Conservation (phyloP, 1,284 basidiomycete species). For the Omphalotus olearius region DNA sequence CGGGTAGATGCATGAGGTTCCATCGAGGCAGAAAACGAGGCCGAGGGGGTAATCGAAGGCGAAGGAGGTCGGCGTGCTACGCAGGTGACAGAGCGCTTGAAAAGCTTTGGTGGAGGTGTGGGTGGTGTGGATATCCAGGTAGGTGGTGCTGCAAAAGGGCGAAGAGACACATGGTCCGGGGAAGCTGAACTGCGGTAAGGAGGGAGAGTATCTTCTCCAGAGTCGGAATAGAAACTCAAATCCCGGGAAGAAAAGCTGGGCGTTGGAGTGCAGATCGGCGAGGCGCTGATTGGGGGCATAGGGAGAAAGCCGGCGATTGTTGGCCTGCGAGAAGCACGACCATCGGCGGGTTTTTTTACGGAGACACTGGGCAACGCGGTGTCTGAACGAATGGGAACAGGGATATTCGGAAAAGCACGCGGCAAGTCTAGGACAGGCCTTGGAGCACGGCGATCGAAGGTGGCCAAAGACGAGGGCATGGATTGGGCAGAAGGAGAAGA, state of each 20-base stretch:
- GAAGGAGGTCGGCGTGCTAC: slow-evolving; percentile 25
- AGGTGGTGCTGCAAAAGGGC: slow-evolving; percentile 25
- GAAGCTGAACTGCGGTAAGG: slow-evolving; percentile 16
- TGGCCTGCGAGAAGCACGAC: slow-evolving; percentile 21
- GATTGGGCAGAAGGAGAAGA: neutral
- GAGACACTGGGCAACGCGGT: slow-evolving; percentile 1
- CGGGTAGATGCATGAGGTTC: slow-evolving; percentile 18
- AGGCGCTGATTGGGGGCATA: slow-evolving; percentile 54
- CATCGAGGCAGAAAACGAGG: slow-evolving; percentile 33
- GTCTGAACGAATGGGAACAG: slow-evolving; percentile 3
- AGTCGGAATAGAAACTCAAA: slow-evolving; percentile 8
- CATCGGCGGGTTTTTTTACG: slow-evolving; percentile 14
- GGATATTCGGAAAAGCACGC: slow-evolving; percentile 1
- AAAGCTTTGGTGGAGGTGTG: slow-evolving; percentile 43
- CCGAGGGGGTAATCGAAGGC: slow-evolving; percentile 30
- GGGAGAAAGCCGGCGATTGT: slow-evolving; percentile 41
- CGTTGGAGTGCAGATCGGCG: slow-evolving; percentile 50
- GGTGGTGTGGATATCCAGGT: slow-evolving; percentile 56
- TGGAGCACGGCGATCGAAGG: slow-evolving; percentile 6
- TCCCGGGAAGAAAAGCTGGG: slow-evolving; percentile 25
- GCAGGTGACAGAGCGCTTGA: slow-evolving; percentile 34
- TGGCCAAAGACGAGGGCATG: slow-evolving; percentile 1
- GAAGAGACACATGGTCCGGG: slow-evolving; percentile 16
- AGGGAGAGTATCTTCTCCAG: neutral
- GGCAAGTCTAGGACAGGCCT: slow-evolving; percentile 5